Evolutionary conservation across 1,139 yeast species (phyloP).

Genomic region (Candida sojae): DNA sequence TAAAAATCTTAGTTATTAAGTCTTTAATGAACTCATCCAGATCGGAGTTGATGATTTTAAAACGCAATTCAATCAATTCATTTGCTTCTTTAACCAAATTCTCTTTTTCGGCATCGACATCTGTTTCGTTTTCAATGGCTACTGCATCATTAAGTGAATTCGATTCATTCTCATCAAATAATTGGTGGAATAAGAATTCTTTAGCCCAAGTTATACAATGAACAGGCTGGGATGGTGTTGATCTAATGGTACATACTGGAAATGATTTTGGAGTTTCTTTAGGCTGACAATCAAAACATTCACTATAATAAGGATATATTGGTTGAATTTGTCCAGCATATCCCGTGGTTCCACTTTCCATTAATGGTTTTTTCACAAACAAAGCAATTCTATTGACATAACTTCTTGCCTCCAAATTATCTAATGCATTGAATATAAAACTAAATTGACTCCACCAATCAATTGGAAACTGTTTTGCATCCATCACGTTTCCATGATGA

Average conservation of each 20-base stretch:
- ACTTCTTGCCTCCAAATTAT: conserved; percentile 88
- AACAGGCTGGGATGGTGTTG: conserved; percentile 94
- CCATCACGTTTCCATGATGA: conserved; percentile 88
- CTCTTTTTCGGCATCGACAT: conserved; percentile 65
- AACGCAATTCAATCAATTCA: conserved; percentile 69
- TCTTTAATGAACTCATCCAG: conserved; percentile 31
- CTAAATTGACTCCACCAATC: conserved; percentile 82
- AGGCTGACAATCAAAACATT: conserved; percentile 90
- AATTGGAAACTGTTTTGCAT: conserved; percentile 66
- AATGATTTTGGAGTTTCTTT: conserved; percentile 87
- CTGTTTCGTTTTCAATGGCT: conserved; percentile 52
- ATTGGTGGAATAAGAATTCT: conserved; percentile 78
- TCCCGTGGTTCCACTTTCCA: conserved; percentile 97
- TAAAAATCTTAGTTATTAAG: conserved; percentile 59
- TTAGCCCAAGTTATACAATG: conserved; percentile 99
- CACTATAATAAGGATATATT: conserved; percentile 77
- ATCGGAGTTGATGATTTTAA: conserved; percentile 34
- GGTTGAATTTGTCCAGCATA: conserved; percentile 93
- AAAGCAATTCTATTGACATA: conserved; percentile 85
- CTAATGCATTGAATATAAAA: conserved; percentile 86
- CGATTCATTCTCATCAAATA: conserved; percentile 62
- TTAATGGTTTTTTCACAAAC: conserved; percentile 69
- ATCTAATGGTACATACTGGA: conserved; percentile 95
- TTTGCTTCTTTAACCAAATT: conserved; percentile 72
- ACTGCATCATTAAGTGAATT: conserved; percentile 29